phyloP scores from a whole-genome alignment of 2,329 filamentous ascomycete genomes.

The Triangularia verruculosa region DNA sequence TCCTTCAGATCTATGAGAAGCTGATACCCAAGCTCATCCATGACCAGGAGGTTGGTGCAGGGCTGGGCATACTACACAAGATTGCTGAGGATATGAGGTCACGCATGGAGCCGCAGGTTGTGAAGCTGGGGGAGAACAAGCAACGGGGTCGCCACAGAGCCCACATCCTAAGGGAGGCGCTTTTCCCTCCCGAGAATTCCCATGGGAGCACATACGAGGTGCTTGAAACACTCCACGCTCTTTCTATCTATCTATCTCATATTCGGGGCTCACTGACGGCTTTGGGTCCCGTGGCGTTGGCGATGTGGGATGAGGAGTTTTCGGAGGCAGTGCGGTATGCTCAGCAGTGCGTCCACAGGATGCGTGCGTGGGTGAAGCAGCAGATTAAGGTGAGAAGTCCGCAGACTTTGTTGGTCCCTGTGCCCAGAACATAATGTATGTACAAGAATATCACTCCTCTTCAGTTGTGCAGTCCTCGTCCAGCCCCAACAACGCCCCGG shows the following conservation, averaged over 20 bases:
- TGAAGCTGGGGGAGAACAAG: constrained; percentile 30
- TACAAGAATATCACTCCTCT: not conserved
- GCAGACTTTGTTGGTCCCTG: constrained; percentile 37
- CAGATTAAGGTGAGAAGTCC: constrained; percentile 35
- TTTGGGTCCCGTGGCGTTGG: constrained; percentile 33
- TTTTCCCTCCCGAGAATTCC: constrained; percentile 27
- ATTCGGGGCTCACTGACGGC: constrained; percentile 32
- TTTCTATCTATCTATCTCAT: constrained; percentile 34
- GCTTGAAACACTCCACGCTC: constrained; percentile 31
- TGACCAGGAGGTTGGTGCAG: constrained; percentile 33
- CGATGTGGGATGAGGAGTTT: constrained; percentile 37
- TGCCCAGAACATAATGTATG: not conserved
- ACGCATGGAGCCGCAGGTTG: constrained; percentile 26
- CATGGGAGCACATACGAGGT: constrained; percentile 25
- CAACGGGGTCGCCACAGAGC: constrained; percentile 26
- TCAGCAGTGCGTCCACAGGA: constrained; percentile 25
- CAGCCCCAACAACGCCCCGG: constrained; percentile 4
- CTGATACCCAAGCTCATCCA: constrained; percentile 29
- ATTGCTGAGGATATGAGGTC: constrained; percentile 27
- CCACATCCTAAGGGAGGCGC: constrained; percentile 26
- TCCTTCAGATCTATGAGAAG: constrained; percentile 28
- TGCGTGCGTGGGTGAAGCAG: constrained; percentile 34
- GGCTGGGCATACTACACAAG: constrained; percentile 30
- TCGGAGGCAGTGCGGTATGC: constrained; percentile 27
- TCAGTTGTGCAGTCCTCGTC: not conserved